These are phyloP conservation scores for Bacidia gigantensis DNA, from an alignment of 495 filamentous ascomycete species.

Conservation along the genomic window DNA sequence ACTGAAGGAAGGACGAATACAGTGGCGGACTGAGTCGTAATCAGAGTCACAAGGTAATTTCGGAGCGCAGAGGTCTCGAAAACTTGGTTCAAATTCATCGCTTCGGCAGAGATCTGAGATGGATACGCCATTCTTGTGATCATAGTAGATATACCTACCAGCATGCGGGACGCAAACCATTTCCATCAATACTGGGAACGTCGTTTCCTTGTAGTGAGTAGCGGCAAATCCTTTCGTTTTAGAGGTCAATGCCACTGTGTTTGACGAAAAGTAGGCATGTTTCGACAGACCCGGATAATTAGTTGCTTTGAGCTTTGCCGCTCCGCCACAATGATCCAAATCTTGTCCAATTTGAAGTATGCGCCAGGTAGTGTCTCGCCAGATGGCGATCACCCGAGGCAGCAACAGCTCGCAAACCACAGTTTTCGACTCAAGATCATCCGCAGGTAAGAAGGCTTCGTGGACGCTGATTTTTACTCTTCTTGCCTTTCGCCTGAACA, in stretches of 20 bases:
- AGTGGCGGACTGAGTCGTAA: slow-evolving; percentile 14
- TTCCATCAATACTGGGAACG: slow-evolving; percentile 20
- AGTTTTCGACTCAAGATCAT: slow-evolving; percentile 17
- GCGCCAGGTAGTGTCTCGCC: slow-evolving; percentile 34
- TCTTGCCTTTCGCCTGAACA: not conserved
- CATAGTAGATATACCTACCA: slow-evolving; percentile 23
- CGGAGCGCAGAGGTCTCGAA: not conserved
- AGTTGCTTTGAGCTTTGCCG: not conserved
- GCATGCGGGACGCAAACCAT: slow-evolving; percentile 19
- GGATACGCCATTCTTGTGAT: slow-evolving; percentile 7
- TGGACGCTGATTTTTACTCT: slow-evolving; percentile 17
- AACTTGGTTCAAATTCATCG: not conserved
- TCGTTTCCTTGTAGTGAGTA: slow-evolving; percentile 22
- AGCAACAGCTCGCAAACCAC: slow-evolving; percentile 33
- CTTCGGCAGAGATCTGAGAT: not conserved
- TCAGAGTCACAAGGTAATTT: slow-evolving; percentile 17
- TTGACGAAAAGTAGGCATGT: too few species aligned
- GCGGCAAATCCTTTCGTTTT: slow-evolving; percentile 25
- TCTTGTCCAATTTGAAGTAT: slow-evolving; percentile 15
- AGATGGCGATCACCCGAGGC: slow-evolving; percentile 25
- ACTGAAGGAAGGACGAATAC: slow-evolving; percentile 11
- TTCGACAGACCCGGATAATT: slow-evolving; percentile 27
- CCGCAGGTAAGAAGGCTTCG: slow-evolving; percentile 33
- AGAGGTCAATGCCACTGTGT: too few species aligned
- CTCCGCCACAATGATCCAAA: not conserved